Evolutionary conservation across 768 basidiomycete species (phyloP), one percentile per base, ranked within the genome.

Genomic region (Imleria badia): DNA sequence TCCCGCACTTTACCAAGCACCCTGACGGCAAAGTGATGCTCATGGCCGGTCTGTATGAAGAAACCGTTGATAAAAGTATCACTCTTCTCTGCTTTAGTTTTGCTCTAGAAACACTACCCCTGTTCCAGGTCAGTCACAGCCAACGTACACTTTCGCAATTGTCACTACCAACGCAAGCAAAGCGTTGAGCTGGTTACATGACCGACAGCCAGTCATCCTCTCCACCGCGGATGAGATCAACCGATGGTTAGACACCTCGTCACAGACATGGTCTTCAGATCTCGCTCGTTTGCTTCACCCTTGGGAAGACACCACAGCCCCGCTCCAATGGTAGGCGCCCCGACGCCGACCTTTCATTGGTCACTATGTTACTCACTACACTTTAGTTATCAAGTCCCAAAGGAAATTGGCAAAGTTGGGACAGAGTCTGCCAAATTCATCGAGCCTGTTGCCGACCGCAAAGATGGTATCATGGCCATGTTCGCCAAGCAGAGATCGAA

Each of bases 361-460:
- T 33, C 5, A 5, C 38, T 14, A 10, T 11, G 9, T 41, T 23
- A 5, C 39, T 56, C 44, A 61, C 15, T 6, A 26, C 6, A n/a
- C 17, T 36, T 3, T 58, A 95, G 94, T 64, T 97, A 95, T 66
- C 83, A 82, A 53, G 95, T 97, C 1, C 91, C 91, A 0, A 83
- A 82, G 60, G 95, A 97, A 75, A 85, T 97, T 0, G 95, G 94
- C 0, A 95, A 89, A 71, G 89, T 98, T 5, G 91, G 92, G 9
- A 84, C 76, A 9, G 89, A 98, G 64, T 93, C 89, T 1, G 72
- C 89, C 0, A 80, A 84, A 0, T 97, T 90, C 68, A 85, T 97
- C 49, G 78, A 91, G 61, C 94, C 95, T 0, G 72, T 97, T 19
- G 74, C 84, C 10, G 76, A 80, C 43, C 82, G 94, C 20, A 88